Evolutionary conservation across 148 eudicot genomes (phyloP).

Genomic region (Simmondsia chinensis): DNA sequence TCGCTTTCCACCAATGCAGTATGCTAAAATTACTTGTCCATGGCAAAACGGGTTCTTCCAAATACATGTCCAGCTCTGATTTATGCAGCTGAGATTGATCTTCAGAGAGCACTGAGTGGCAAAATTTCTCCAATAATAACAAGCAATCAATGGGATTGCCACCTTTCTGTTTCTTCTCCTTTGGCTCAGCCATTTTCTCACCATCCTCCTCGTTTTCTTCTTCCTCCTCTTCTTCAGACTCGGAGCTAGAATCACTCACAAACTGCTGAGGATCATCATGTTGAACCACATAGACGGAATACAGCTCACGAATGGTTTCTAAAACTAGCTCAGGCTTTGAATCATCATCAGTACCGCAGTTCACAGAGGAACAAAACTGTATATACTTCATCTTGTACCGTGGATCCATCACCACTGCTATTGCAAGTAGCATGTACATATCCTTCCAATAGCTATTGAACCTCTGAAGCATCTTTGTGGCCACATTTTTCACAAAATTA

Average conservation of each 20-base stretch:
- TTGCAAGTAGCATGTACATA: slow-evolving; percentile 9
- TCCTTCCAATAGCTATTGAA: slow-evolving; percentile 14
- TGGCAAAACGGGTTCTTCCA: slow-evolving; percentile 22
- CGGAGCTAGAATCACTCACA: slow-evolving; percentile 6
- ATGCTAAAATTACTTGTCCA: slow-evolving; percentile 16
- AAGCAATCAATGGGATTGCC: not conserved
- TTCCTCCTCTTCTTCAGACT: slow-evolving; percentile 6
- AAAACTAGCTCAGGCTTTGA: not conserved
- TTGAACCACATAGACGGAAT: slow-evolving; percentile 11
- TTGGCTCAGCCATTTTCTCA: not conserved
- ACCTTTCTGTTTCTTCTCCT: no score
- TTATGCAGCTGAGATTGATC: slow-evolving; percentile 4
- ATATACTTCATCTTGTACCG: slow-evolving; percentile 19
- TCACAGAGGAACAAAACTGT: not conserved
- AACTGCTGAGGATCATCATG: slow-evolving; percentile 3
- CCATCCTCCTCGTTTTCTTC: slow-evolving; percentile 1
- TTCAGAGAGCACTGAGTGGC: slow-evolving; percentile 2
- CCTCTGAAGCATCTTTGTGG: slow-evolving; percentile 13
- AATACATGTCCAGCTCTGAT: slow-evolving; percentile 19
- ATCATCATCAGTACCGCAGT: not conserved
- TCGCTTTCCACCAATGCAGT: slow-evolving; percentile 25
- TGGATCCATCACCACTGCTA: slow-evolving; percentile 19
- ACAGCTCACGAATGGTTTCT: slow-evolving; percentile 10
- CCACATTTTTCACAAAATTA: slow-evolving; percentile 6
- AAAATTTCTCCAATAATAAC: slow-evolving; percentile 3